Evolutionary conservation across 495 filamentous ascomycete genomes (phyloP).

Genomic region (Penicillium crystallinum): DNA sequence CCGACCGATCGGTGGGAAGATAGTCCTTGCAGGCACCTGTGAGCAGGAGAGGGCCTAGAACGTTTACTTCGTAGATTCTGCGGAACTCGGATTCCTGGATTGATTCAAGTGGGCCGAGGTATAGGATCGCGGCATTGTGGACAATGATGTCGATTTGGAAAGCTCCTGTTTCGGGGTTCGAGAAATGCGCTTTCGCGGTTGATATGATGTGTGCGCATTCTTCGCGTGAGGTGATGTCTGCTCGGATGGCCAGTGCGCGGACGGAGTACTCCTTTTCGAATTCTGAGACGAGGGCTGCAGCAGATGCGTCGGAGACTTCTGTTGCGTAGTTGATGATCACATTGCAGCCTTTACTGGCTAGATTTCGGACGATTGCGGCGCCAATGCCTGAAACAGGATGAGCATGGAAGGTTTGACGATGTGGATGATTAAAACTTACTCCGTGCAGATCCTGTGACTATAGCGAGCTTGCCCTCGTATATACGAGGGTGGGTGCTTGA

Average conservation of each 20-base stretch:
- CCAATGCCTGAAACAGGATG: slow-evolving; percentile 2
- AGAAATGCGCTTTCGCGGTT: slow-evolving; percentile 35
- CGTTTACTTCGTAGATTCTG: slow-evolving; percentile 66
- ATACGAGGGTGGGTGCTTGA: neutral
- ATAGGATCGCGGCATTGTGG: slow-evolving; percentile 65
- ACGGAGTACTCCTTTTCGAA: neutral
- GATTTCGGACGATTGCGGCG: neutral
- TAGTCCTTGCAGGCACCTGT: slow-evolving; percentile 33
- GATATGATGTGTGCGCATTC: neutral
- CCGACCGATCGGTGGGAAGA: neutral
- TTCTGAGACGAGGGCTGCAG: neutral
- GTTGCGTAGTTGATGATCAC: slow-evolving; percentile 5
- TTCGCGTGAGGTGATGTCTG: neutral
- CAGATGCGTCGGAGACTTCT: neutral
- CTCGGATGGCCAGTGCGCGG: neutral
- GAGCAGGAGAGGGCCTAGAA: slow-evolving; percentile 66
- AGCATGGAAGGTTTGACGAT: neutral
- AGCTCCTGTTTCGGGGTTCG: slow-evolving; percentile 25
- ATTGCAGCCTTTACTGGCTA: slow-evolving; percentile 8
- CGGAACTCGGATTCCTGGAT: slow-evolving; percentile 49
- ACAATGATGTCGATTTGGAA: slow-evolving; percentile 72
- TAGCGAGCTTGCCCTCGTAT: slow-evolving; percentile 1
- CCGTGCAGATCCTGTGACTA: slow-evolving; percentile 1
- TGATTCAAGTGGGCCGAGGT: slow-evolving; percentile 33
- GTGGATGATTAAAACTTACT: neutral